A percentile compares a stretch with the other conserved stretches of the same genome.
Evolutionary conservation across 2,329 filamentous ascomycete species (phyloP).

Genomic region (Pseudonectria buxi): DNA sequence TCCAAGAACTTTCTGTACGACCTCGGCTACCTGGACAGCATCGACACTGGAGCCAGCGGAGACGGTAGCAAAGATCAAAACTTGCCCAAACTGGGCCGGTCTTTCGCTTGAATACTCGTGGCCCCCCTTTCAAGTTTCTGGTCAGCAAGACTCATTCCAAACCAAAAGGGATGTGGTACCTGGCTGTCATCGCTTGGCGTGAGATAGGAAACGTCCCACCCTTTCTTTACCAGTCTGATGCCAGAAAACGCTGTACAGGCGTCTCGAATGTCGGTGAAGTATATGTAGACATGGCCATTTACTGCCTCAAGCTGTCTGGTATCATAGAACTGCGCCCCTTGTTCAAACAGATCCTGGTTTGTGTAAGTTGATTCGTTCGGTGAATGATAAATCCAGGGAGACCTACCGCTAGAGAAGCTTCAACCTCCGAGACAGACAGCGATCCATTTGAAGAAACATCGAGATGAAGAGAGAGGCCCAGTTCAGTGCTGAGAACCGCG

Average conservation of each 20-base stretch:
- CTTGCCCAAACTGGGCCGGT: slow-evolving; percentile 19
- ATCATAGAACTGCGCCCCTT: slow-evolving; percentile 31
- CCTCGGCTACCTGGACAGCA: slow-evolving; percentile 30
- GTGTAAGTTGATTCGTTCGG: slow-evolving; percentile 6
- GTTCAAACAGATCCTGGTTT: slow-evolving; percentile 32
- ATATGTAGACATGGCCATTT: slow-evolving; percentile 42
- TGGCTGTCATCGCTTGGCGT: slow-evolving; percentile 4
- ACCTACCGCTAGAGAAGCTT: slow-evolving; percentile 40
- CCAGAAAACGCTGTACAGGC: slow-evolving; percentile 44
- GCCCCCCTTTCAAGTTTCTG: slow-evolving; percentile 3
- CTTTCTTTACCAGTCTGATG: slow-evolving; percentile 34
- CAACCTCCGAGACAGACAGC: slow-evolving; percentile 32
- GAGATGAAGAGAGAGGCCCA: slow-evolving; percentile 40
- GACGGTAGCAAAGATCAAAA: slow-evolving; percentile 21
- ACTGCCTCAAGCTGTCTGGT: slow-evolving; percentile 28
- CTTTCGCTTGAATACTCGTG: slow-evolving; percentile 3
- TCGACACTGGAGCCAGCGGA: slow-evolving; percentile 12
- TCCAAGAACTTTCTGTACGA: slow-evolving; percentile 31
- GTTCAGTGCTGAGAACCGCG: slow-evolving; percentile 37
- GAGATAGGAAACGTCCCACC: slow-evolving; percentile 35
- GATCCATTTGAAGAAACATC: slow-evolving; percentile 29
- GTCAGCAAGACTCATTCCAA: neutral
- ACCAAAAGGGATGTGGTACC: slow-evolving; percentile 4
- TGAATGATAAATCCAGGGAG: neutral
- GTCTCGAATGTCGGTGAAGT: slow-evolving; percentile 56